These are phyloP conservation scores for Athelia sp. DNA, from an alignment of 1,284 basidiomycete genomes.

Conservation along the genomic window DNA sequence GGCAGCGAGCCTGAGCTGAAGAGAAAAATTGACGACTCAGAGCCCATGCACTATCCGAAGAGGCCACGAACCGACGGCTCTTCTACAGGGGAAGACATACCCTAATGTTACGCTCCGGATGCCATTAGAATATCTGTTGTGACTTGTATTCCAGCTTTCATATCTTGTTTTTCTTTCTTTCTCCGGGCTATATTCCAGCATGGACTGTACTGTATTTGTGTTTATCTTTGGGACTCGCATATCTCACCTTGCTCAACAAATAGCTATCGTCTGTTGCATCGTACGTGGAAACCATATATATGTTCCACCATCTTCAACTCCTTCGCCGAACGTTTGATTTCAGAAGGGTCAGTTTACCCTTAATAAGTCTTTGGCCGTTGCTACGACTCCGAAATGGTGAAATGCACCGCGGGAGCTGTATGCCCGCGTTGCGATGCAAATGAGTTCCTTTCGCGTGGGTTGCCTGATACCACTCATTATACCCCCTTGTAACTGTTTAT, in stretches of 20 bases:
- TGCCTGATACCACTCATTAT: background rate
- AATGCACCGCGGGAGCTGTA: too few relatives aligned
- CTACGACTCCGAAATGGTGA: too few relatives aligned
- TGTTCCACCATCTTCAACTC: too few relatives aligned
- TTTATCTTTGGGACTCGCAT: conserved; percentile 6
- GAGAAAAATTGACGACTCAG: conserved; percentile 30
- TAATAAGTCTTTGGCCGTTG: too few relatives aligned
- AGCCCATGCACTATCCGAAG: conserved; percentile 28
- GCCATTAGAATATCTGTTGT: background rate
- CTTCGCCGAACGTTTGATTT: too few relatives aligned
- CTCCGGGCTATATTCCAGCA: conserved; percentile 18
- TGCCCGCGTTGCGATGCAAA: too few relatives aligned
- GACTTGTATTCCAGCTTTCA: conserved; percentile 2
- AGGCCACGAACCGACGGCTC: conserved; percentile 31
- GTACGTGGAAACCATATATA: too few relatives aligned
- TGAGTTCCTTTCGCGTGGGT: too few relatives aligned
- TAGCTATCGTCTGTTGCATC: too few relatives aligned
- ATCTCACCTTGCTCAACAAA: conserved; percentile 6
- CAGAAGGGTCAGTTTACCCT: too few relatives aligned
- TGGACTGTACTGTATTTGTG: conserved; percentile 31
- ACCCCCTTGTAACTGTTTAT: conserved; percentile 1
- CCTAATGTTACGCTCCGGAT: background rate
- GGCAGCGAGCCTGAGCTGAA: conserved; percentile 28
- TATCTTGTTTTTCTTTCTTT: conserved; percentile 17
- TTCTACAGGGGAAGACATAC: conserved; percentile 5